Evolutionary conservation across 2,329 filamentous ascomycete species (phyloP).

Genomic region (Fusarium compactum): DNA sequence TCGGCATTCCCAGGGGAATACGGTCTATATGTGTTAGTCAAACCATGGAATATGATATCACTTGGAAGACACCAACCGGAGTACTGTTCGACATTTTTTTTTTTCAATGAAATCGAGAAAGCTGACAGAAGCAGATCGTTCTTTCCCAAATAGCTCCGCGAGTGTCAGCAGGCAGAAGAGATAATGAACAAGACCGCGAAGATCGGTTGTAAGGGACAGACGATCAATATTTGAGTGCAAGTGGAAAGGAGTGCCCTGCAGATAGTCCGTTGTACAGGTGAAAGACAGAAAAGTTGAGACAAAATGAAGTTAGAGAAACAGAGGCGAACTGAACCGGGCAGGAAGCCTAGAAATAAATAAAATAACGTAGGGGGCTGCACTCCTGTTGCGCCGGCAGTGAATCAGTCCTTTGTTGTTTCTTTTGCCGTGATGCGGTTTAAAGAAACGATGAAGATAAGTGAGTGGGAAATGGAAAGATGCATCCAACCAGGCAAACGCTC

Average conservation of each 20-base stretch:
- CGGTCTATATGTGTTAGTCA: slow-evolving; percentile 46
- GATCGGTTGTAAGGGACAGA: not conserved
- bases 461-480: slow-evolving; percentile 11
- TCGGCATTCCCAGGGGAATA: slow-evolving; percentile 63
- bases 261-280: not conserved
- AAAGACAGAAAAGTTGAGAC: slow-evolving; percentile 2
- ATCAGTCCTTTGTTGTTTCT: slow-evolving; percentile 24
- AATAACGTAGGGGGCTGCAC: slow-evolving; percentile 33
- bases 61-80: slow-evolving; percentile 33
- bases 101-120: slow-evolving; percentile 15
- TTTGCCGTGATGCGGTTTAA: slow-evolving; percentile 35
- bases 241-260: not conserved
- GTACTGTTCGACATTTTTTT: slow-evolving; percentile 36
- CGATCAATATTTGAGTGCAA: not conserved
- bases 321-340: not conserved
- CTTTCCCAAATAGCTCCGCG: slow-evolving; percentile 15
- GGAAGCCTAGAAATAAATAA: not conserved
- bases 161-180: not conserved
- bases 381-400: slow-evolving; percentile 38
- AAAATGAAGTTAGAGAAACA: not conserved
- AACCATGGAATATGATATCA: not conserved
- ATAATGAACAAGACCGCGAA: not conserved
- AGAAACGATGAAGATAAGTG: slow-evolving; percentile 28
- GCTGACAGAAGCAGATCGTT: slow-evolving; percentile 8
- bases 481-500: slow-evolving; percentile 17